Evolutionary conservation across 2,329 filamentous ascomycete species (phyloP), one percentile per base, ranked within the genome.

Genomic region (Epichloe sp.): DNA sequence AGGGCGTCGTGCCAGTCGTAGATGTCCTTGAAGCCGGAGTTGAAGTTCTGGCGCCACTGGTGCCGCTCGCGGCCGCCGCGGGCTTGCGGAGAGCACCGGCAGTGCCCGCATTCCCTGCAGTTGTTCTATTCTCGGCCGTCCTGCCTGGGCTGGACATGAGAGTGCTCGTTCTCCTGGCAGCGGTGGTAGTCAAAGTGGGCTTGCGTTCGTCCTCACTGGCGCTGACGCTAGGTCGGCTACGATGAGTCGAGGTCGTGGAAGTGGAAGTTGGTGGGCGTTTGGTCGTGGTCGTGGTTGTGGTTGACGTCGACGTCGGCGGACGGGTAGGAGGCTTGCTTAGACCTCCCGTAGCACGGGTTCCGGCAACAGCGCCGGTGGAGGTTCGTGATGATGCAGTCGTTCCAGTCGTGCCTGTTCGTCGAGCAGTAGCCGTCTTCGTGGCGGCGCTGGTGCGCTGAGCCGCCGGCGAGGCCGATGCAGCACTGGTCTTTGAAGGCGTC

Each of bases 131-230:
- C 35, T 67, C 65, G 26, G 60, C 49, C 5, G 68, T 55, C 53
- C 66, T 65, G 53, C 60, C 57, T 5, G 66, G 64, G 58, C 68
- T 70, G 23, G 68, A 66, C 51, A 69, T 63, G 23, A 72, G 62
- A n/a, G 68, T 65, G 50, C 72, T 75, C 17, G 71, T 66, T 55
- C 73, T 68, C 48, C 73, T 67, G 17, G 70, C 63, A 23, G 69
- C 63, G 17, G 60, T 55, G 38, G 66, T 62, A 6, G 66, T 66
- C 53, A 71, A 59, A 21, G 60, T 63, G 4, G 71, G 62, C 59
- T 68, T 74, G 64, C 70, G 74, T 53, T 77, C 74, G 57, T 76
- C 74, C 54, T 76, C 74, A 51, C 73, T 74, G 48, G 70, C 68
- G 53, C 74, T 75, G 49, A 72, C 65, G 48, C 70, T 72, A 37